These are phyloP conservation scores for Clarkia xantiana DNA, from an alignment of 345 rosid species.

Conservation along the genomic window DNA sequence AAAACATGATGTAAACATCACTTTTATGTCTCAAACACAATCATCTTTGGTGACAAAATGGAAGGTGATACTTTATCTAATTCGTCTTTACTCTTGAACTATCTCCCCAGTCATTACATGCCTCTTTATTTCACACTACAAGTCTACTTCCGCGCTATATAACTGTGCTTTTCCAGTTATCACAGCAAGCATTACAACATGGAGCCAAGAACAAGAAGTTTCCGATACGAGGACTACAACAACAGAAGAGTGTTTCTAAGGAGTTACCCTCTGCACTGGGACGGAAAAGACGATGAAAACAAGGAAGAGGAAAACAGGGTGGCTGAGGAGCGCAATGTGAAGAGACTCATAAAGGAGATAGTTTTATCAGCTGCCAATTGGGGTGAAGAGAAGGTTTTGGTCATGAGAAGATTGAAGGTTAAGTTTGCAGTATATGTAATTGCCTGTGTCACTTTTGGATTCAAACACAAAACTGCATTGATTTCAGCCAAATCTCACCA, in stretches of 20 bases:
- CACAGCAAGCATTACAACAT: no score
- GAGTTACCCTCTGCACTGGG: conserved; percentile 46
- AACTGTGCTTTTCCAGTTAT: background rate
- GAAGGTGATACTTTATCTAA: no score
- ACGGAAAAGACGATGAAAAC: conserved; percentile 15
- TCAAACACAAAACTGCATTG: conserved; percentile 15
- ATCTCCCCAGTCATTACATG: conserved; percentile 2
- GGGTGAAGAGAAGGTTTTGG: conserved; percentile 27
- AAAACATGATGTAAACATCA: conserved; percentile 12
- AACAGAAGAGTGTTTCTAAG: conserved; percentile 33
- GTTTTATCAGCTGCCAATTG: conserved; percentile 21
- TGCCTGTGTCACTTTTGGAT: conserved; percentile 22
- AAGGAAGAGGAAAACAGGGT: conserved; percentile 7
- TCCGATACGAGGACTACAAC: conserved; percentile 29
- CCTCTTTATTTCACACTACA: conserved; percentile 1
- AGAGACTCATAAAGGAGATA: conserved; percentile 25
- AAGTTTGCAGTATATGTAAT: conserved; percentile 20
- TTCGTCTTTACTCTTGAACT: conserved; percentile 4
- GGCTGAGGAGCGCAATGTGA: conserved; percentile 6
- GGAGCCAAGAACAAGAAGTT: conserved; percentile 20
- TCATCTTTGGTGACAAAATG: background rate
- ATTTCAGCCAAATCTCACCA: conserved; percentile 16
- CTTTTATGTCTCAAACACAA: background rate
- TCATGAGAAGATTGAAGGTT: conserved; percentile 30
- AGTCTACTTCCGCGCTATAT: background rate